Percentiles rank a stretch among this genome's conserved stretches.
These are phyloP conservation scores for Candida parachauliodes DNA, from an alignment of 805 yeast species.

Conservation along the genomic window DNA sequence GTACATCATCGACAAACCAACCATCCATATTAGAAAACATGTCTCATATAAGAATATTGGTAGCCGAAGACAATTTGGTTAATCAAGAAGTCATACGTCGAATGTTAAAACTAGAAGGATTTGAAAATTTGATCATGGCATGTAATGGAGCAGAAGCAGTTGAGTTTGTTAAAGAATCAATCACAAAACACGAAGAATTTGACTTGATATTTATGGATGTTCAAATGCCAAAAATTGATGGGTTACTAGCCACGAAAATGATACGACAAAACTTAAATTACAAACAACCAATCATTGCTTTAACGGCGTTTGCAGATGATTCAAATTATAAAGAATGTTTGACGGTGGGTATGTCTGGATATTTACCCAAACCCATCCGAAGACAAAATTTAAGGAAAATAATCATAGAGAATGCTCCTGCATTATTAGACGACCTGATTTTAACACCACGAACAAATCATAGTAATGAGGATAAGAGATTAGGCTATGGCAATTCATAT, in stretches of 20 bases:
- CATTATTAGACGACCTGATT: slow-evolving; percentile 23
- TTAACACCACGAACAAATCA: slow-evolving; percentile 29
- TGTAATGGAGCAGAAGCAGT: slow-evolving; percentile 91
- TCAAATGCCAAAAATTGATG: slow-evolving; percentile 95
- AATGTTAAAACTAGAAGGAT: slow-evolving; percentile 84
- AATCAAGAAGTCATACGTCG: slow-evolving; percentile 92
- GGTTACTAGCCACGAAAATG: slow-evolving; percentile 73
- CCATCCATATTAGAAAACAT: slow-evolving; percentile 23
- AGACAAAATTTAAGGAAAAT: slow-evolving; percentile 63
- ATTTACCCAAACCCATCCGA: slow-evolving; percentile 83
- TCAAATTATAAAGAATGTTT: slow-evolving; percentile 82
- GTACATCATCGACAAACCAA: slow-evolving; percentile 8
- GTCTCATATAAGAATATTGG: slow-evolving; percentile 52
- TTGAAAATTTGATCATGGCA: slow-evolving; percentile 67
- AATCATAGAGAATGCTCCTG: slow-evolving; percentile 44
- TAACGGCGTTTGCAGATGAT: slow-evolving; percentile 94
- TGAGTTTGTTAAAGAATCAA: slow-evolving; percentile 52
- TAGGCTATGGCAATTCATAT: slow-evolving; percentile 17
- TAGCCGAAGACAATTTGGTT: slow-evolving; percentile 92
- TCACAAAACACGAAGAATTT: slow-evolving; percentile 39
- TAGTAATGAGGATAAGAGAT: slow-evolving; percentile 23
- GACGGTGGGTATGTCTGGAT: slow-evolving; percentile 90
- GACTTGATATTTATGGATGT: slow-evolving; percentile 94
- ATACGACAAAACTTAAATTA: slow-evolving; percentile 63
- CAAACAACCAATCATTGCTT: slow-evolving; percentile 79